Evolutionary conservation across 2,329 filamentous ascomycete species (phyloP), one percentile per base, ranked within the genome.

Genomic region (Trichoderma sp.): DNA sequence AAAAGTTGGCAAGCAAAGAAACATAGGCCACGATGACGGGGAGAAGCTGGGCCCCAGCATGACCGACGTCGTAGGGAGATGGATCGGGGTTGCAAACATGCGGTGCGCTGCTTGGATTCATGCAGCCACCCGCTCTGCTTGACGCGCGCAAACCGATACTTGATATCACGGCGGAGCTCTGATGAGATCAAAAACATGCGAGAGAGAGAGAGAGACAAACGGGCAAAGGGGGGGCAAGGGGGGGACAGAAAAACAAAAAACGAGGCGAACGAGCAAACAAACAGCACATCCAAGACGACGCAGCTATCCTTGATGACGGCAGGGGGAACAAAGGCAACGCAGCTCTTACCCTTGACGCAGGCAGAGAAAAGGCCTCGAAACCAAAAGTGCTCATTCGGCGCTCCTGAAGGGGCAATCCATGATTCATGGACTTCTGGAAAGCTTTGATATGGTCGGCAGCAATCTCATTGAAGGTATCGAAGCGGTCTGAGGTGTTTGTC

Each of bases 281-380:
- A 27, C 29, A 34, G 17, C 17, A 29, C 3, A n/a, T 10, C 35
- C 42, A 48, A 53, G 22, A 39, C 10, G n/a, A 50, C 12, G 22
- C 25, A 52, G 17, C 53, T 39, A 50, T 35, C 34, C 64, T 19
- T 39, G 32, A 48, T 13, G 4, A 19, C 8, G 17, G 42, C 5
- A 39, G 13, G 54, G 9, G 37, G n/a, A 32, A n/a, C n/a, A n/a
- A 17, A 35, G 39, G 12, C 29, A 22, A 27, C 19, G n/a, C 39
- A 35, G 27, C 42, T 86, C 90, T 80, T 88, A 94, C 92, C 80
- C 92, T 87, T 54, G 92, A 94, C 35, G 87, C 85, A 42, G 95
- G 94, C 63, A 98, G 84, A 39, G 95, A 98, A 71, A 97, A 89
- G 37, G 94, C 90, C 77, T 97, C 94, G 75, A 94, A 98, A 52